Evolutionary conservation across 495 filamentous ascomycete species (phyloP), one percentile per base, ranked within the genome.

Genomic region (Neurospora sp.): DNA sequence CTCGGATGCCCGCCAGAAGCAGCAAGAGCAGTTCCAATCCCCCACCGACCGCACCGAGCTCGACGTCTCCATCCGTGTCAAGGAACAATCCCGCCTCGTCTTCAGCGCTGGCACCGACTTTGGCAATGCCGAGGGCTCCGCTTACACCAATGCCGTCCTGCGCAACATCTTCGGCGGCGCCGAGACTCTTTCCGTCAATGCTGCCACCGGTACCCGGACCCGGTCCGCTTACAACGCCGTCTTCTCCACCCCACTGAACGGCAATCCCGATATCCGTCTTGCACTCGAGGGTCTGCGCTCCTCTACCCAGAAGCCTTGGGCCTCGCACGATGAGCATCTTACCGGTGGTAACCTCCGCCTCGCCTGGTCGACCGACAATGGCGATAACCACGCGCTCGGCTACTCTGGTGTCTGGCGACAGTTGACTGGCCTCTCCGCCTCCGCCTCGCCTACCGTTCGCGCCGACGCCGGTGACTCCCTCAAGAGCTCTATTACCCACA

Each of bases 101-200:
- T 84, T 97, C 79, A 96, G 93, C 82, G 97, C 94, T 3, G 96
- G 96, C 40, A 98, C 96, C 6, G 94, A 97, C 76, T 84, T 96
- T 37, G 96, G 96, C 70, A 94, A 94, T 76, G 86, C 91, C 14
- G 96, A 98, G 80, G 96, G 94, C 18, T 94, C 92, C 4, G 95
- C 95, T 2, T 97, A 97, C 79, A 88, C 92, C 71, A 93, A 94
- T 71, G 85, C 92, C 39, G 85, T 92, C 14, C 89, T 92, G 81
- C 91, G 96, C 68, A 99, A 99, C 82, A 87, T 99, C 53, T 94
- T 98, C 77, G 96, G 96, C 46, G 96, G 96, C 37, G 94, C 96
- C 18, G 96, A 99, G 82, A 90, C 88, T n/a, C 81, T 98, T 71
- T 85, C 84, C 5, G 80, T 96, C 65, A 93, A 96, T 77, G 94